Conservation (phyloP, 2,329 filamentous ascomycete genomes). For the Ophiocordyceps sinensis region DNA sequence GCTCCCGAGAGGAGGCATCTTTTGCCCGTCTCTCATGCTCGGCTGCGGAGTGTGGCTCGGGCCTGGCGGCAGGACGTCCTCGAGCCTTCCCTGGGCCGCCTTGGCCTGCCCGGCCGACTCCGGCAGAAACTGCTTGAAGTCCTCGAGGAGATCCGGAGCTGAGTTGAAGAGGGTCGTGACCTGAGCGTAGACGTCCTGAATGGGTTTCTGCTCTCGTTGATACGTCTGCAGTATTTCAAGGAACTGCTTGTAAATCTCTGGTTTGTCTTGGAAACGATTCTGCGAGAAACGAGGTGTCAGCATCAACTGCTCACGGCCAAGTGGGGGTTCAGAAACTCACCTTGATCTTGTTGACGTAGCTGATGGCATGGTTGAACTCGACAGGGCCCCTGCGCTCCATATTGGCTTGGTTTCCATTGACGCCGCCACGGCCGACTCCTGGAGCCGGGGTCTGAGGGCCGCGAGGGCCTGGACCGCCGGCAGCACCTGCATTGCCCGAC, state of each 20-base stretch:
- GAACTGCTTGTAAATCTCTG: conserved; percentile 98
- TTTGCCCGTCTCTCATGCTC: conserved; percentile 45
- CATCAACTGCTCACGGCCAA: neutral
- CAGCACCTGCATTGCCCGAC: conserved; percentile 16
- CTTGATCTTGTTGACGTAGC: conserved; percentile 99
- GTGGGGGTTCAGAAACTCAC: conserved; percentile 32
- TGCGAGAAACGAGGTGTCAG: conserved; percentile 19
- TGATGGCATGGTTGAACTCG: conserved; percentile 98
- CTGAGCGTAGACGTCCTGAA: conserved; percentile 95
- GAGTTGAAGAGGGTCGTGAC: conserved; percentile 89
- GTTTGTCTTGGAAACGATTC: conserved; percentile 94
- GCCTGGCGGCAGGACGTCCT: conserved; percentile 29
- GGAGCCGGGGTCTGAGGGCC: conserved; percentile 48
- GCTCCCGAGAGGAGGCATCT: conserved; percentile 87
- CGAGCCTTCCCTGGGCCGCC: conserved; percentile 40
- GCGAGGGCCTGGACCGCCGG: conserved; percentile 30
- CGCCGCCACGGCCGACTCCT: conserved; percentile 35
- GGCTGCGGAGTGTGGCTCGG: conserved; percentile 42
- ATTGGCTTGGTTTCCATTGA: conserved; percentile 50
- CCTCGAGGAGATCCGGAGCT: conserved; percentile 86
- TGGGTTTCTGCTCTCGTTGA: conserved; percentile 93
- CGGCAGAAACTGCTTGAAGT: conserved; percentile 96
- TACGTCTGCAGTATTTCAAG: conserved; percentile 97
- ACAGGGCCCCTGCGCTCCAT: conserved; percentile 85
- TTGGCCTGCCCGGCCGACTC: conserved; percentile 55